Base-by-base conservation (phyloP, 1,284 basidiomycete genomes). In the Rhodotorula sp. region DNA sequence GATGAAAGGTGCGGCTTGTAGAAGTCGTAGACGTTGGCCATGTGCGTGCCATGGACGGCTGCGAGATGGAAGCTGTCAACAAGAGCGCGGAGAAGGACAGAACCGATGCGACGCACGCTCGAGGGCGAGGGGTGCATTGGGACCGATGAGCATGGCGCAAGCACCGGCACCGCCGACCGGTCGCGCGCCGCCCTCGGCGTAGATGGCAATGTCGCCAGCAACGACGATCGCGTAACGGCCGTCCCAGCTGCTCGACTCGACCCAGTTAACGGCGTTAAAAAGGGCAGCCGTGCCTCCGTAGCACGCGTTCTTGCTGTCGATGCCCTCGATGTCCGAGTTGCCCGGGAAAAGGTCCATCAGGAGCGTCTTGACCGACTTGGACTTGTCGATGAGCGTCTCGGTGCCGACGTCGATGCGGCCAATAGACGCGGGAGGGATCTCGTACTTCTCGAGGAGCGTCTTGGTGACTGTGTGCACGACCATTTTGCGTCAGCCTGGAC, bases 381-480 rank as follows among this genome's bases (percentile, higher is more conserved):
- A 95, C 85, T 99, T 99, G 88, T 99, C 95, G 78, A 99, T 97
- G 83, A 99, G 92, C 63, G 96, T 98, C 83, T 99, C 96, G 44
- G 96, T 99, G 69, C 95, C 95, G 76, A 99, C 94, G 76, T 99
- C 95, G 70, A 99, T 88, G 76, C 95, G 93, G 70, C 95, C 95
- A 80, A 99, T 95, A 67, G 91, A 92, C 79, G 87, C 89, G 72
- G 95, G 94, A 85, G 98, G 94, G 78, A 99, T 87, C 84, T 94
- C 89, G 87, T 90, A 96, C 82, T 96, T 98, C 79, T 92, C 86
- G 74, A 99, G 85, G 52, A 99, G 88, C 74, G 89, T 89, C 70
- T 87, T 86, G 75, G 79, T 80, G 65, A 79, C 79, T 80, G 77
- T 30, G n/a, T n/a, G 48, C 29, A n/a, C 24, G 34, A n/a, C 29